These are phyloP conservation scores for Gloeopeniophorella convolvens DNA, from an alignment of 768 basidiomycete genomes.

Conservation along the genomic window DNA sequence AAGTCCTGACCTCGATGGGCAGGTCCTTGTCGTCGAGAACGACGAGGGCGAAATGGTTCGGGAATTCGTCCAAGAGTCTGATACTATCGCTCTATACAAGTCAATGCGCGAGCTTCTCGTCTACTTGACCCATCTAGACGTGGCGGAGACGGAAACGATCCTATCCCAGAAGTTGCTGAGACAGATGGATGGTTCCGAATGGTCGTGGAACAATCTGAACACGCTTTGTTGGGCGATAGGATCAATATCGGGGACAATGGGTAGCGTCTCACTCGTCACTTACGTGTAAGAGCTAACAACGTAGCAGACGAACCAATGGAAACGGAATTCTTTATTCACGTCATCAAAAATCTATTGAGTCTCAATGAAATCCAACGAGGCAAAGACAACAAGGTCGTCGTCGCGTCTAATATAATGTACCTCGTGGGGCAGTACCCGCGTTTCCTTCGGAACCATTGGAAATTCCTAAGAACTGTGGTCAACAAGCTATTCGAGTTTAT, in stretches of 20 bases:
- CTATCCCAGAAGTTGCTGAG: slow-evolving; percentile 95
- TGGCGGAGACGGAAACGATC: slow-evolving; percentile 92
- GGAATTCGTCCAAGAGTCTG: slow-evolving; percentile 98
- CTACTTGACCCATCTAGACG: slow-evolving; percentile 96
- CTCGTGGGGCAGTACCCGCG: slow-evolving; percentile 99
- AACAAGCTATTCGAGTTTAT: slow-evolving; percentile 99
- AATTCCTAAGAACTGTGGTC: slow-evolving; percentile 99
- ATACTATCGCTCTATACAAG: slow-evolving; percentile 98
- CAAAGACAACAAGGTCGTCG: slow-evolving; percentile 99
- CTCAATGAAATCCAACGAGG: slow-evolving; percentile 97
- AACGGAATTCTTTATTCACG: slow-evolving; percentile 97
- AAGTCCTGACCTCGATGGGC: slow-evolving; percentile 4
- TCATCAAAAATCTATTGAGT: slow-evolving; percentile 96
- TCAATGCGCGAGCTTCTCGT: slow-evolving; percentile 97
- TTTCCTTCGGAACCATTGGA: slow-evolving; percentile 99
- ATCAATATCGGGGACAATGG: slow-evolving; percentile 98
- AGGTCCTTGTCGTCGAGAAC: slow-evolving; percentile 98
- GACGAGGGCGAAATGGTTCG: slow-evolving; percentile 99
- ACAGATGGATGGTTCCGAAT: slow-evolving; percentile 95
- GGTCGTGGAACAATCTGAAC: slow-evolving; percentile 99
- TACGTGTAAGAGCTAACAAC: neutral
- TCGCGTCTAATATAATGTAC: slow-evolving; percentile 95
- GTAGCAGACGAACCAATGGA: slow-evolving; percentile 91
- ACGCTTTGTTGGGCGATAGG: slow-evolving; percentile 99
- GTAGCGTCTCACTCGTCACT: slow-evolving; percentile 43